These are phyloP conservation scores for Arthroderma sp. DNA, from an alignment of 2,329 filamentous ascomycete species.

Conservation along the genomic window DNA sequence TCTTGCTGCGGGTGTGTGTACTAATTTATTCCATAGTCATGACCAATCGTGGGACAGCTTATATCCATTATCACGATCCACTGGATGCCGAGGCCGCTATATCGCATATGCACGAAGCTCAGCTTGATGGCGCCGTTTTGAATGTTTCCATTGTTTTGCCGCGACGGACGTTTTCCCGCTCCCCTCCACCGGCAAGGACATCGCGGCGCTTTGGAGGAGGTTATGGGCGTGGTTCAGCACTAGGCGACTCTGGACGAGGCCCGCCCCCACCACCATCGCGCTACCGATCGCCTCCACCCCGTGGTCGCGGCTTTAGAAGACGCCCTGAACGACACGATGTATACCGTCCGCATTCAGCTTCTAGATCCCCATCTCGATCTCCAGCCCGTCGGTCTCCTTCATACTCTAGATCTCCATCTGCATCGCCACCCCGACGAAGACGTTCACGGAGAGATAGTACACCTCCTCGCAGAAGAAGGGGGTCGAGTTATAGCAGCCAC, in stretches of 20 bases:
- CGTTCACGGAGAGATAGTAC: conserved; percentile 23
- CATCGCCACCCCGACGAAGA: conserved; percentile 26
- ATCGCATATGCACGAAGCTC: conserved; percentile 95
- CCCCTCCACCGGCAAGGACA: conserved; percentile 54
- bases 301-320: conserved; percentile 20
- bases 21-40: conserved; percentile 43
- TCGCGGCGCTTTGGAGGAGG: conserved; percentile 9
- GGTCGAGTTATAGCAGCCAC: conserved; percentile 47
- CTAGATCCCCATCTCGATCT: conserved; percentile 32
- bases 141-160: conserved; percentile 82
- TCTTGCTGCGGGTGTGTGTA: conserved; percentile 1
- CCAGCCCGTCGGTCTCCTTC: conserved; percentile 20
- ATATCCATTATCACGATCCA: conserved; percentile 69
- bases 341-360: conserved; percentile 49
- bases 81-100: conserved; percentile 77
- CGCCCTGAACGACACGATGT: conserved; percentile 30
- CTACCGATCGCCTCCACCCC: conserved; percentile 22
- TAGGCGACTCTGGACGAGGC: not conserved
- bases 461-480: conserved; percentile 37
- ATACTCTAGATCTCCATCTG: conserved; percentile 22
- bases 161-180: conserved; percentile 65
- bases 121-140: conserved; percentile 69
- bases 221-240: conserved; percentile 12
- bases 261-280: conserved; percentile 14
- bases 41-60: conserved; percentile 84